Evolutionary conservation across 306 rosid species (phyloP).

Genomic region (Begonia masoniana): DNA sequence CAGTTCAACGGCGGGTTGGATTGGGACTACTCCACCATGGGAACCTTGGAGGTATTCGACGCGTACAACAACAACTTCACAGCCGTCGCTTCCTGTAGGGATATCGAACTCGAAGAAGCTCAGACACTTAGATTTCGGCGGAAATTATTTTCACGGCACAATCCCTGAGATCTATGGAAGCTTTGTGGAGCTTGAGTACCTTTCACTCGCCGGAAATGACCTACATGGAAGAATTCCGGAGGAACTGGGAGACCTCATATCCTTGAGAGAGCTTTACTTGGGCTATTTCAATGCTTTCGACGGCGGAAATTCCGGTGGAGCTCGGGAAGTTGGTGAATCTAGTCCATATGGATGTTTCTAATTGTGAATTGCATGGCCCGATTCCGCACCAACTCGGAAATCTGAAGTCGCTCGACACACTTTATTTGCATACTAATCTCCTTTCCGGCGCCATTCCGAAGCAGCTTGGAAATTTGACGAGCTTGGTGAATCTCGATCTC

Average conservation of each 20-base stretch:
- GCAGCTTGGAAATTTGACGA: constrained; percentile 49
- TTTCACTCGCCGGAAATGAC: constrained; percentile 81
- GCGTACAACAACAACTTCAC: constrained; percentile 67
- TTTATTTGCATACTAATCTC: constrained; percentile 76
- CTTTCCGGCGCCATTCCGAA: constrained; percentile 56
- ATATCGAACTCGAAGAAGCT: constrained; percentile 32
- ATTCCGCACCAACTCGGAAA: constrained; percentile 71
- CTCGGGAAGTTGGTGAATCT: constrained; percentile 52
- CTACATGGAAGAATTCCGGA: constrained; percentile 55
- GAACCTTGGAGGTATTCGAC: constrained; percentile 38
- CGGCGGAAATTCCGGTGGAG: constrained; percentile 51
- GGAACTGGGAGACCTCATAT: constrained; percentile 57
- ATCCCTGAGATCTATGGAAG: constrained; percentile 59
- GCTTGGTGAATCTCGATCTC: constrained; percentile 53
- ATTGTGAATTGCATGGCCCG: constrained; percentile 58
- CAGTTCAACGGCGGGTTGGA: constrained; percentile 44
- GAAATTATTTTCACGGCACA: constrained; percentile 54
- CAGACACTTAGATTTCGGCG: constrained; percentile 51
- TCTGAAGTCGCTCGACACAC: constrained; percentile 49
- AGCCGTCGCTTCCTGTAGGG: constrained; percentile 54
- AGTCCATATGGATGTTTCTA: constrained; percentile 68
- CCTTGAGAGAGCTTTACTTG: constrained; percentile 44
- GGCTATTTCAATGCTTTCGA: constrained; percentile 69
- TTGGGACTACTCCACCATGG: constrained; percentile 37
- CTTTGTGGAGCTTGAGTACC: constrained; percentile 34